Percentiles rank a stretch among this genome's conserved stretches.
Evolutionary conservation across 2,329 filamentous ascomycete species (phyloP).

Genomic region (Sporothrix schenckii): DNA sequence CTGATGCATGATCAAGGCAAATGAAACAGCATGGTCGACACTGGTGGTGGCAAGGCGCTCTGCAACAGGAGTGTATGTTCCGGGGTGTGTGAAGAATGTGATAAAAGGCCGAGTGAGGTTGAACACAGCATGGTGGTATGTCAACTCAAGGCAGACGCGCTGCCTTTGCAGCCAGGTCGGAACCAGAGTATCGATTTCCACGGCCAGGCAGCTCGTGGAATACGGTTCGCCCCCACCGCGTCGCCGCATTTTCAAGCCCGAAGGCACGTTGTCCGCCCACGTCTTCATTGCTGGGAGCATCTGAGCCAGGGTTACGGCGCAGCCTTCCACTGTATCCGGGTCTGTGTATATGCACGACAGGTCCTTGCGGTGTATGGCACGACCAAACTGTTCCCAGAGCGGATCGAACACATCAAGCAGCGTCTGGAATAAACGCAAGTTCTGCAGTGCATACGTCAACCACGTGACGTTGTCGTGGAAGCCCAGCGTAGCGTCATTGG

Average conservation of each 20-base stretch:
- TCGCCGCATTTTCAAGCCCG: slow-evolving; percentile 1
- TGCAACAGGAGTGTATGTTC: not conserved
- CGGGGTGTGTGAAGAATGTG: slow-evolving; percentile 2
- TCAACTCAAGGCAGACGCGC: slow-evolving; percentile 42
- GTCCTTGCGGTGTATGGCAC: slow-evolving; percentile 35
- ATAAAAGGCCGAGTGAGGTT: slow-evolving; percentile 39
- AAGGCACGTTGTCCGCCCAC: not conserved
- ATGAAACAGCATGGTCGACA: not conserved
- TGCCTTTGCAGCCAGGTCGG: slow-evolving; percentile 38
- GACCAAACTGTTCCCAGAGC: slow-evolving; percentile 41
- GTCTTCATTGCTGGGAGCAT: not conserved
- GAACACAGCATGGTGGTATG: slow-evolving; percentile 41
- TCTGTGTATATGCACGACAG: slow-evolving; percentile 40
- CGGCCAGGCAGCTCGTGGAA: slow-evolving; percentile 40
- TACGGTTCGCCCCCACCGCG: slow-evolving; percentile 26
- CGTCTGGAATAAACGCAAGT: slow-evolving; percentile 44
- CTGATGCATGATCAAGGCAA: slow-evolving; percentile 5
- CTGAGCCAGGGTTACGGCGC: slow-evolving; percentile 13
- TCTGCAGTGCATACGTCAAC: slow-evolving; percentile 46
- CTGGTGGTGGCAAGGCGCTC: slow-evolving; percentile 1
- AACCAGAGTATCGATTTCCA: slow-evolving; percentile 40
- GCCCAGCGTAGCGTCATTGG: slow-evolving; percentile 36
- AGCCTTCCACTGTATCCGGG: slow-evolving; percentile 37
- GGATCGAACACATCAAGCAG: slow-evolving; percentile 42
- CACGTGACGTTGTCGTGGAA: slow-evolving; percentile 44